Base-by-base conservation (phyloP, 1,139 yeast genomes). In the Yamadazyma epiphylla region DNA sequence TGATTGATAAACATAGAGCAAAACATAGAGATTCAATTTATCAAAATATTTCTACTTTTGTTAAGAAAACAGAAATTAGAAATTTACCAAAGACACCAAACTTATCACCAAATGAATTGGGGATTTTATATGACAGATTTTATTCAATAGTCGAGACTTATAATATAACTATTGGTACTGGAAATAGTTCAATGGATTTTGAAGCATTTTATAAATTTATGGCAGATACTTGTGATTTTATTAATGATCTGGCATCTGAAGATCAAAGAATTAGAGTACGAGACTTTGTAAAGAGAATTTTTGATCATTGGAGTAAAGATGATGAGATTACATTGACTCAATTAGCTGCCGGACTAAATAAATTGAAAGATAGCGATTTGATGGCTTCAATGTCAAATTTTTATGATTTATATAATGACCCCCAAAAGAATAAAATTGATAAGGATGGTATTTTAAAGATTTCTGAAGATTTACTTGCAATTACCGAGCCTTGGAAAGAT, bases 41-140 rank as follows among this genome's bases (percentile, higher is more conserved):
- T 48, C 85, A 76, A 45, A 89, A 91, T 38, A 87, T 91, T 40
- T 94, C 94, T 42, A 69, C 80, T 0, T 91, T 91, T 61, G 95
- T 94, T 25, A 91, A 91, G 54, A 71, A 96, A 36, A 87, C 97
- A 0, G 96, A 91, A 53, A 55, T 91, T 23, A 71, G 98, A 42
- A 88, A 86, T 52, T 63, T 91, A 36, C 89, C 94, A 15, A 81
- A 80, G 47, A 74, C 87, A 0, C 68, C 66, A 14, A 75, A 84
- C 46, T 61, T 91, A 27, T 55, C 70, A 4, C 64, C 60, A 23
- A 77, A 69, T 1, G 76, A 85, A 22, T 46, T 87, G 20, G 77
- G 88, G 4, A 72, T 81, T 25, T 64, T 88, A 5, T 91, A 91
- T 51, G 98, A 91, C 51, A 65, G 95, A 27, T 91, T 80, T 53